These are phyloP conservation scores for Pseudogymnoascus pannorum DNA, from an alignment of 2,329 filamentous ascomycete species.

Conservation along the genomic window DNA sequence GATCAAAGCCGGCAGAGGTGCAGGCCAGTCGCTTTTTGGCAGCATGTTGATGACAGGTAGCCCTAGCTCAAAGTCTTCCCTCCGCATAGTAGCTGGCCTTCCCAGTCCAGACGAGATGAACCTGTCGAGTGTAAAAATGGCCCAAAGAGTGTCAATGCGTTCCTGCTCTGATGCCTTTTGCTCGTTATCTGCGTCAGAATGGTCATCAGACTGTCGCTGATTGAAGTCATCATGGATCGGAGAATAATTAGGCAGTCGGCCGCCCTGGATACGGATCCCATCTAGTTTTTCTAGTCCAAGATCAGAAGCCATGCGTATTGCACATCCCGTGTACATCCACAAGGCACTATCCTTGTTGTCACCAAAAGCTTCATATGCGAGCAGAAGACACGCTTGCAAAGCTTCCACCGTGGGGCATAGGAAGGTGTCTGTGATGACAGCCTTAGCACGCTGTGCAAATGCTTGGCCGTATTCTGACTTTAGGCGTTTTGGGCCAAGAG, in stretches of 20 bases:
- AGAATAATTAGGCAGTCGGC: conserved; percentile 11
- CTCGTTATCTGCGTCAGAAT: not conserved
- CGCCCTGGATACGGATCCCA: conserved; percentile 54
- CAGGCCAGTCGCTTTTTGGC: conserved; percentile 60
- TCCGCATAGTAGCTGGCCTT: conserved; percentile 71
- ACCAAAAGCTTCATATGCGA: conserved; percentile 86
- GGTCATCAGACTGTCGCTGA: conserved; percentile 11
- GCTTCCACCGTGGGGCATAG: conserved; percentile 75
- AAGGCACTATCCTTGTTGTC: conserved; percentile 81
- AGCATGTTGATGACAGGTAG: conserved; percentile 49
- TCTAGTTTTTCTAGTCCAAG: conserved; percentile 76
- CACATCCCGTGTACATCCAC: conserved; percentile 89
- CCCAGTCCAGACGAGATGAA: conserved; percentile 85
- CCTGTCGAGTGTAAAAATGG: conserved; percentile 79
- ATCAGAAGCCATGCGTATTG: conserved; percentile 76
- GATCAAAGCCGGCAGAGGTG: conserved; percentile 72
- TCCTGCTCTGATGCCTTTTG: conserved; percentile 38
- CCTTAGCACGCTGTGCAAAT: conserved; percentile 76
- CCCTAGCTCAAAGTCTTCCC: conserved; percentile 76
- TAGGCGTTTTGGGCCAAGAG: conserved; percentile 40
- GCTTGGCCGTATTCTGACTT: conserved; percentile 65
- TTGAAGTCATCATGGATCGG: conserved; percentile 11
- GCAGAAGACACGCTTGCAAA: conserved; percentile 73
- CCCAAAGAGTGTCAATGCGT: conserved; percentile 82
- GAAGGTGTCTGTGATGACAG: conserved; percentile 75